These are phyloP conservation scores for Diaporthe citrichinensis DNA, from an alignment of 2,329 filamentous ascomycete genomes.

Conservation along the genomic window DNA sequence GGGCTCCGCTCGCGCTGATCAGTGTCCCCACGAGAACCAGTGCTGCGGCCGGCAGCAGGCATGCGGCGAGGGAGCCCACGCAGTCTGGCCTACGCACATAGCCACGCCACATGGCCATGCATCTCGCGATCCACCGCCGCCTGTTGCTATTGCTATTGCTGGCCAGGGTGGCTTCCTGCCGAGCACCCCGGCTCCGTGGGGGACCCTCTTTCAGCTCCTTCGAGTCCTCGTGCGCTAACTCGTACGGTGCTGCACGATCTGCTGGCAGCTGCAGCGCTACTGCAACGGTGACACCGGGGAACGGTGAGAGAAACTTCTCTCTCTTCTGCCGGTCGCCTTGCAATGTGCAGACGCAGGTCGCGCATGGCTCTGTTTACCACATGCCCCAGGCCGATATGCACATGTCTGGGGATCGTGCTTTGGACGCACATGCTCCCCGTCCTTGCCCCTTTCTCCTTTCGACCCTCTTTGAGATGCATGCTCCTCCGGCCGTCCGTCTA, in stretches of 20 bases:
- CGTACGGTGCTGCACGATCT: conserved; percentile 34
- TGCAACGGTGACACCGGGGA: conserved; percentile 30
- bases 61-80: conserved; percentile 15
- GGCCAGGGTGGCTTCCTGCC: conserved; percentile 14
- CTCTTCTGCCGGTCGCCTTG: background rate
- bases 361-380: conserved; percentile 18
- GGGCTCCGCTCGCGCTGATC: conserved; percentile 21
- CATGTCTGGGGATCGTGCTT: background rate
- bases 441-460: background rate
- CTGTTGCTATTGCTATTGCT: conserved; percentile 1
- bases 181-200: conserved; percentile 17
- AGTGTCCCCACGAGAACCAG: conserved; percentile 11
- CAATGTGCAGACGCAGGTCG: background rate
- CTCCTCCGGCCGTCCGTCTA: background rate
- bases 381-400: background rate
- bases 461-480: background rate
- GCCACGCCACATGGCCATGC: conserved; percentile 29
- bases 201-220: conserved; percentile 31
- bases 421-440: background rate
- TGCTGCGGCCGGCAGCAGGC: conserved; percentile 15
- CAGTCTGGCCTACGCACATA: background rate
- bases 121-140: conserved; percentile 18
- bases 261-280: conserved; percentile 31
- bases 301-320: conserved; percentile 30
- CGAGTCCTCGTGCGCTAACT: conserved; percentile 20